Evolutionary conservation across 2,329 filamentous ascomycete genomes (phyloP), one percentile per base, ranked within the genome.

Genomic region (Pseudogymnoascus sp.): DNA sequence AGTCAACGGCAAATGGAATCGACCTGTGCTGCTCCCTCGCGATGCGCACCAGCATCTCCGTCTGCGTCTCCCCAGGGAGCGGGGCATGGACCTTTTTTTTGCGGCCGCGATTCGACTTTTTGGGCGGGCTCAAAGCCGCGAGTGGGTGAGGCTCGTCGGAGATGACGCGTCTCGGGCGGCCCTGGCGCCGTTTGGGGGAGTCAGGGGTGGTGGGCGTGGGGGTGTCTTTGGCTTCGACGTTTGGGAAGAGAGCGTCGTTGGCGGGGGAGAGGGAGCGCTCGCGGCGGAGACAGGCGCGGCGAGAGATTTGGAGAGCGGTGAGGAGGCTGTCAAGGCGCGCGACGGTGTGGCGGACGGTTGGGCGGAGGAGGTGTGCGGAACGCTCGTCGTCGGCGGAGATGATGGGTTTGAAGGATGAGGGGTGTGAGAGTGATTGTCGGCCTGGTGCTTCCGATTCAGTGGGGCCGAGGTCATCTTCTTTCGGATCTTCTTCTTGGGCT

Each of bases 371-470:
- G 1, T 75, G 72, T 64, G 81, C 78, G 0, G 90, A 89, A 59
- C 79, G 72, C 1, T 89, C 86, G 67, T 96, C 91, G 68, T 96
- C 87, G 1, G 85, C 81, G 6, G 88, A 82, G 4, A 90, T 75
- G 1, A 81, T 78, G 0, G 89, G 84, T 10, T 74, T 73, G 35
- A 78, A 76, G 42, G 50, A 38, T 44, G 33, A 31, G 7, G 33
- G 42, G 19, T 62, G 21, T 13, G 33, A 35, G 37, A 26, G 42
- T 47, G 53, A 50, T 21, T 10, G 50, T 33, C 19, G 29, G n/a
- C 16, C n/a, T 2, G 50, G 50, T 21, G 50, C 50, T 33, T 56
- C 50, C 6, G 50, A 33, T 10, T 56, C 29, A 16, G 50, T 56
- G 5, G 35, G 13, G 16, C 50, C 24, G 44, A n/a, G 5, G n/a